Evolutionary conservation across 2,329 filamentous ascomycete genomes (phyloP).

Genomic region (Fusarium metavorans): DNA sequence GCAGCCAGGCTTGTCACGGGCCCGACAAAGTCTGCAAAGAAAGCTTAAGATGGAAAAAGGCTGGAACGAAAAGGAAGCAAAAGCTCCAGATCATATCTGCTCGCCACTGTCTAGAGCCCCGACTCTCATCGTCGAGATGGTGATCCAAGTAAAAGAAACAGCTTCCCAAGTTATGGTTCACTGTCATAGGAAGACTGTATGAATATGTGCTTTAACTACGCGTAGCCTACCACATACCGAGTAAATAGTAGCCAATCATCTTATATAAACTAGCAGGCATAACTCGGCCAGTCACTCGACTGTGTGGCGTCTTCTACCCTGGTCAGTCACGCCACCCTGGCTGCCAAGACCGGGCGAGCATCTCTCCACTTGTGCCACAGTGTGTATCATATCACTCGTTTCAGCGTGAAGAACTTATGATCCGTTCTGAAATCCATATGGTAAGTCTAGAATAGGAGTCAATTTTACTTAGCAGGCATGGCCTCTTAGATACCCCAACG

Average conservation of each 20-base stretch:
- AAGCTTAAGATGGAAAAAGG: not conserved
- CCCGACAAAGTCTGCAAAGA: not conserved
- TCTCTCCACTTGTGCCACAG: not conserved
- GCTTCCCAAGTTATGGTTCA: not conserved
- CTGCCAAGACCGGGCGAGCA: not conserved
- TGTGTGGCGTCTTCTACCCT: not conserved
- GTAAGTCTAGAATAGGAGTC: not conserved
- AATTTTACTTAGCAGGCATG: not conserved
- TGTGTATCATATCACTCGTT: not conserved
- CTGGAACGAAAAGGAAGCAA: not conserved
- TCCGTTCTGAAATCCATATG: not conserved
- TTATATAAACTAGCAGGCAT: not conserved
- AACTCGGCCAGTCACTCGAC: not conserved
- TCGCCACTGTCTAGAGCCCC: not conserved
- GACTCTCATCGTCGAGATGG: not conserved
- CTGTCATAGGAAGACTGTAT: not conserved
- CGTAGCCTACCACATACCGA: not conserved
- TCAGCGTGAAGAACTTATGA: fast-evolving
- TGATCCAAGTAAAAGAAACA: not conserved
- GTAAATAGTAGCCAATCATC: not conserved
- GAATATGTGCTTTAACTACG: not conserved
- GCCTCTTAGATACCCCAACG: not conserved
- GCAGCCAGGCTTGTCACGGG: conserved; percentile 28
- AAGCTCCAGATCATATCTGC: not conserved
- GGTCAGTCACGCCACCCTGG: not conserved